phyloP scores from a whole-genome alignment of 2,329 filamentous ascomycete genomes.

The Pestalotiopsis sp. region DNA sequence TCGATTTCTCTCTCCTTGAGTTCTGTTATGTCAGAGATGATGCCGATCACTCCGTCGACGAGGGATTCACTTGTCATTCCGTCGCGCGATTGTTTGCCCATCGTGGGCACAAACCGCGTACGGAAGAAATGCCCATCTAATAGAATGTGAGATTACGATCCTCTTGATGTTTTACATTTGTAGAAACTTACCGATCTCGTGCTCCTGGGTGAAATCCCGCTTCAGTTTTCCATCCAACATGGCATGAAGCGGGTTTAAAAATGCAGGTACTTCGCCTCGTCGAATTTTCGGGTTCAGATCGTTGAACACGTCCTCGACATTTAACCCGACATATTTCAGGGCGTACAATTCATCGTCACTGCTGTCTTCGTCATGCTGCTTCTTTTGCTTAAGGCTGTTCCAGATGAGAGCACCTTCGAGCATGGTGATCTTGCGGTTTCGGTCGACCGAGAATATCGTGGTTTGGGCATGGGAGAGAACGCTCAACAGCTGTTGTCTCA shows the following conservation, averaged over 20 bases:
- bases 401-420: conserved; percentile 70
- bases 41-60: conserved; percentile 74
- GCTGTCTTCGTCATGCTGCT: neutral
- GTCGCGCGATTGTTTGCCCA: conserved; percentile 57
- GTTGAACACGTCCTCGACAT: conserved; percentile 68
- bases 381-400: conserved; percentile 39
- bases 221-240: conserved; percentile 64
- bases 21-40: conserved; percentile 81
- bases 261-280: conserved; percentile 47
- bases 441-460: conserved; percentile 74
- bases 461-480: conserved; percentile 77
- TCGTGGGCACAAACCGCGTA: conserved; percentile 70
- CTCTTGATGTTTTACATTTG: neutral
- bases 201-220: conserved; percentile 65
- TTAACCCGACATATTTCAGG: conserved; percentile 59
- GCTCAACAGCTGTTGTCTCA: conserved; percentile 70
- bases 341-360: conserved; percentile 41
- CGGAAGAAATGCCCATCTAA: conserved; percentile 68
- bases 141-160: neutral
- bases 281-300: conserved; percentile 46
- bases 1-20: conserved; percentile 67
- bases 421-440: conserved; percentile 63
- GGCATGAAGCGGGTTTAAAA: conserved; percentile 62
- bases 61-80: conserved; percentile 49
- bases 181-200: conserved; percentile 50